These are phyloP conservation scores for Oxytropis ochrocephala DNA, from an alignment of 306 rosid genomes.

Conservation along the genomic window DNA sequence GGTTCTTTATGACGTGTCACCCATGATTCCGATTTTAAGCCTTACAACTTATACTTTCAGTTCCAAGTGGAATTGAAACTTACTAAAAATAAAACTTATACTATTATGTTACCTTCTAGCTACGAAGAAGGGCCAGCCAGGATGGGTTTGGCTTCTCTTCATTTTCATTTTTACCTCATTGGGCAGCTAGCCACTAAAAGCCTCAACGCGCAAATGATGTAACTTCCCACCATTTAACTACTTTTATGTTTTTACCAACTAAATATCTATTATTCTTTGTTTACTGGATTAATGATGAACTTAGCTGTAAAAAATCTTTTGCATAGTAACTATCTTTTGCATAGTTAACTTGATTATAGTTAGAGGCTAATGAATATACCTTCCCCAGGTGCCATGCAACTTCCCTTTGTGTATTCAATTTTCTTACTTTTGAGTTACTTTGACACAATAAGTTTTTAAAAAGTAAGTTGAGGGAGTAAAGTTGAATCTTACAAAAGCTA, in stretches of 20 bases:
- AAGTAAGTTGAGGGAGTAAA: constrained; percentile 2
- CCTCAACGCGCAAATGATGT: not conserved
- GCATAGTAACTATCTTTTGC: too few relatives aligned
- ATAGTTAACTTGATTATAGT: too few relatives aligned
- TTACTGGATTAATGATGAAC: not conserved
- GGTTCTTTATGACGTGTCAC: constrained; percentile 37
- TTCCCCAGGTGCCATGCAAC: too few relatives aligned
- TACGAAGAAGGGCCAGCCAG: not conserved
- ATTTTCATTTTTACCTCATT: not conserved
- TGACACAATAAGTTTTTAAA: not conserved
- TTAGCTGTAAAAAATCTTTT: not conserved
- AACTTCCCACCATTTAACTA: constrained; percentile 16
- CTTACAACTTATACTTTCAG: constrained; percentile 50
- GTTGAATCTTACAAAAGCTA: not conserved
- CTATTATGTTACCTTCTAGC: not conserved
- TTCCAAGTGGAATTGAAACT: not conserved
- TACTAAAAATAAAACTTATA: not conserved
- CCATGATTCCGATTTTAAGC: constrained; percentile 55
- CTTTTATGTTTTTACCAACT: too few relatives aligned
- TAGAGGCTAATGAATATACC: too few relatives aligned
- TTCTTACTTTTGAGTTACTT: not conserved
- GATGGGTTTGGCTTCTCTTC: not conserved
- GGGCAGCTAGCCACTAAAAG: constrained; percentile 1
- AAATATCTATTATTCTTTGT: not conserved
- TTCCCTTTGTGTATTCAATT: not conserved